These are phyloP conservation scores for Trametes maxima DNA, from an alignment of 768 basidiomycete genomes.

Conservation along the genomic window DNA sequence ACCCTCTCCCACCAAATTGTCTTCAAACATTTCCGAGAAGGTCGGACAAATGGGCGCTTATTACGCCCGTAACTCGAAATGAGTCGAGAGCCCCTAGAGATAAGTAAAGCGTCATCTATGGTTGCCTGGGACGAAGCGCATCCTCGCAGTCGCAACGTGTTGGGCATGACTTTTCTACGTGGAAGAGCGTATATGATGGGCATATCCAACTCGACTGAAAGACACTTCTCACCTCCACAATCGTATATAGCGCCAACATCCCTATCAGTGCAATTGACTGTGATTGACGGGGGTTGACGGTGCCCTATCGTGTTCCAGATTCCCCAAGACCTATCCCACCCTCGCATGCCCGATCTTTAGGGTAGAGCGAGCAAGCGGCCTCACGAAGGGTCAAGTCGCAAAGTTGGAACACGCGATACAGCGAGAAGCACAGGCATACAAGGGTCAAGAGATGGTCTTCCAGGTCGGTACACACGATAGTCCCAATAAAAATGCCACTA, in stretches of 20 bases:
- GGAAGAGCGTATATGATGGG: too few species aligned
- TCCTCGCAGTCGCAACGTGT: too few species aligned
- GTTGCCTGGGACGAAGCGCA: too few species aligned
- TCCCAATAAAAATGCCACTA: neutral
- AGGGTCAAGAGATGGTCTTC: constrained; percentile 79
- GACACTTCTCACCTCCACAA: too few species aligned
- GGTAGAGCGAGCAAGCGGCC: constrained; percentile 67
- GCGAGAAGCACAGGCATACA: constrained; percentile 61
- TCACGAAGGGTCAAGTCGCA: constrained; percentile 57
- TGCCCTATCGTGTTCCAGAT: constrained; percentile 42
- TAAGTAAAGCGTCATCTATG: neutral
- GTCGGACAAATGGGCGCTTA: neutral
- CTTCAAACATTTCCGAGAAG: neutral
- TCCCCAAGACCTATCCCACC: constrained; percentile 82
- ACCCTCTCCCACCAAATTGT: neutral
- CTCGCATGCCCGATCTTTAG: constrained; percentile 69
- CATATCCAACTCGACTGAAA: too few species aligned
- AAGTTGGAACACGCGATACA: constrained; percentile 63
- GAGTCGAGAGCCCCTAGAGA: neutral
- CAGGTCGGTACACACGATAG: constrained; percentile 48
- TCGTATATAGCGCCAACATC: too few species aligned
- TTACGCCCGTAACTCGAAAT: neutral
- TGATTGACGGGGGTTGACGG: neutral
- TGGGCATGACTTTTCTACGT: too few species aligned
- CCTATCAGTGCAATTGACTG: too few species aligned